phyloP scores from a whole-genome alignment of 108 stramenopile genomes.

The Pseudonitzschia multiseries region DNA sequence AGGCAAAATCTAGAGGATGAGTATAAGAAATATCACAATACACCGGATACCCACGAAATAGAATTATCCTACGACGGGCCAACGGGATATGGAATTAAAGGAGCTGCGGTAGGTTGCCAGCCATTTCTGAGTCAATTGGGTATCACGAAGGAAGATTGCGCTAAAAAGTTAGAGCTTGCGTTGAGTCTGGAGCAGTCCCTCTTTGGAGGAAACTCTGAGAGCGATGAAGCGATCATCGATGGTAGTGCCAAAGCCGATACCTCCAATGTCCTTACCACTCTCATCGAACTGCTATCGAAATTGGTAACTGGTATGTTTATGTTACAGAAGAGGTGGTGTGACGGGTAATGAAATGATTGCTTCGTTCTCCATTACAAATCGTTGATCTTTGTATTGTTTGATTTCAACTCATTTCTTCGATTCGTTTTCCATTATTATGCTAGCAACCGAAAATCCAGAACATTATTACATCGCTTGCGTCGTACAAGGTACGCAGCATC shows the following conservation, averaged over 20 bases:
- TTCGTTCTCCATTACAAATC: not conserved
- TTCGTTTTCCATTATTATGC: too few relatives aligned
- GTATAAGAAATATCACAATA: slow-evolving; percentile 44
- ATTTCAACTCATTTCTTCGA: slow-evolving; percentile 1
- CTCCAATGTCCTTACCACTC: slow-evolving; percentile 4
- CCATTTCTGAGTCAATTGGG: slow-evolving; percentile 44
- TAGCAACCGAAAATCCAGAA: slow-evolving; percentile 12
- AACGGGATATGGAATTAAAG: slow-evolving; percentile 50
- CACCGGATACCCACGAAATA: slow-evolving; percentile 61
- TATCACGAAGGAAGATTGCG: slow-evolving; percentile 16
- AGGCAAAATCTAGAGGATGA: slow-evolving; percentile 43
- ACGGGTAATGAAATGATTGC: not conserved
- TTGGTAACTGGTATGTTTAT: slow-evolving; percentile 5
- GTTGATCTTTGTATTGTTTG: not conserved
- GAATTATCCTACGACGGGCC: slow-evolving; percentile 66
- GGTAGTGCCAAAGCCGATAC: not conserved
- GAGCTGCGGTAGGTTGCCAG: slow-evolving; percentile 58
- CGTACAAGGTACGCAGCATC: slow-evolving; percentile 12
- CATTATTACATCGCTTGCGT: slow-evolving; percentile 23
- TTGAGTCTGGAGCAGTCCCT: slow-evolving; percentile 24
- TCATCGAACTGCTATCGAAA: slow-evolving; percentile 1
- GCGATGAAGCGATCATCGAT: not conserved
- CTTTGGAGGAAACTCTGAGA: slow-evolving; percentile 15
- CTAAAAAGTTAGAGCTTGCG: slow-evolving; percentile 13
- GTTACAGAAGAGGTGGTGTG: not conserved